Evolutionary conservation across 2,329 filamentous ascomycete species (phyloP), one percentile per base, ranked within the genome.

Genomic region (Akanthomyces uredinophilus): DNA sequence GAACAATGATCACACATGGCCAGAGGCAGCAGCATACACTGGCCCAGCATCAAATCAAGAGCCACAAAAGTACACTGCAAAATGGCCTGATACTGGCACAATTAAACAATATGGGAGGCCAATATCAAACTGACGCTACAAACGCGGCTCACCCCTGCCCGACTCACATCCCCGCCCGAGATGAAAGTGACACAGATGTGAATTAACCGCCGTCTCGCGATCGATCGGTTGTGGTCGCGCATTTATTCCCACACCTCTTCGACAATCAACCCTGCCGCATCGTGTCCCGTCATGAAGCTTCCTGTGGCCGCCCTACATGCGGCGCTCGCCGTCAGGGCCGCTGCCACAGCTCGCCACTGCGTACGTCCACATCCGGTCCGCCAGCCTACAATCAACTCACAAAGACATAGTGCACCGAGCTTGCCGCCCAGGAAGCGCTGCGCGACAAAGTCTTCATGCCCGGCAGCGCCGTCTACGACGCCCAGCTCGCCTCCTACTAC

Each of bases 401-500:
- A 35, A 37, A 13, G 2, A 3, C 8, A 22, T 22, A 71, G 70
- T 72, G 70, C 50, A 63, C 63, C 27, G 65, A 65, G 8, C 61
- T 72, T 2, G 62, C 66, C 4, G 62, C 61, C 29, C 35, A 69
- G 7, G 61, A 61, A 3, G 58, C 55, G 2, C 69, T 71, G 13
- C 44, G 66, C 35, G 68, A 66, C 43, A 71, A 71, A 27, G 68
- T 72, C 4, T 66, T 65, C 7, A 29, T 60, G 1, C 64, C 68
- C 10, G 62, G 65, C 5, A 66, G 59, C 35, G 41, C 56, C 8
- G 44, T 61, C 13, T 72, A 72, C 54, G 63, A 65, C 13, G 57
- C 57, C 1, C 69, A 69, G 5, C 47, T 72, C 5, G 35, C 65
- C 49, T 63, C 68, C 1, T 72, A 72, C 62, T 72, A 72, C 64